Base-by-base conservation (phyloP, 805 yeast genomes). In the Starmerella vitae region DNA sequence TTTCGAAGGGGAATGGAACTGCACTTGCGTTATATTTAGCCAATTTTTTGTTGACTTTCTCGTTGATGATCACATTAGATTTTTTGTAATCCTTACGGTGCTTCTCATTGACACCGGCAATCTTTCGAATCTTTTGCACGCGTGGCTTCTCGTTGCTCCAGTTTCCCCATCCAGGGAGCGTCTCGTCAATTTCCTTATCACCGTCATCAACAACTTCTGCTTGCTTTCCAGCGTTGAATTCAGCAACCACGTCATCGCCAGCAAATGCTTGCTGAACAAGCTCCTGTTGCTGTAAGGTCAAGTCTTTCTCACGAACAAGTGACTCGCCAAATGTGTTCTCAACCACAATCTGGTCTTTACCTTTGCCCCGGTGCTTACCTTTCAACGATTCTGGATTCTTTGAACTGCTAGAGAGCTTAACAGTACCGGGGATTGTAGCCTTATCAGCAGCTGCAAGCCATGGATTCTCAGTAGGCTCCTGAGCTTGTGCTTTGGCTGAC, bases 91-190 rank as follows among this genome's bases (percentile, higher is more conserved):
- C 97, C 57, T 67, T 70, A 59, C 98, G 75, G 56, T 76, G 73
- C 49, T 79, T 75, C 44, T 70, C 67, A 28, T 72, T 78, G 36
- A 85, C 76, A 34, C 98, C 97, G 52, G 77, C 74, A 20, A 82
- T 65, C 48, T 74, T 81, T 51, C 79, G 74, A 26, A 78, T 67
- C 56, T 75, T 78, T 55, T 73, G 71, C 56, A 72, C 74, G 55
- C 70, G 68, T 44, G 57, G 63, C 49, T 55, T 42, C 8, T 71
- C 73, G 28, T 95, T 95, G 9, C 88, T 80, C 98, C 98, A 91
- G 32, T 79, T 81, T 34, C 97, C 97, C 96, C 97, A 91, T 1
- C 98, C 98, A 3, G 96, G 97, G 37, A 86, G 61, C 0, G 94
- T 78, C 34, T 79, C 62, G 56, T 86, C 94, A 42, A 79, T 77